Evolutionary conservation across 2,329 filamentous ascomycete genomes (phyloP).

Genomic region (Claviceps purpurea): DNA sequence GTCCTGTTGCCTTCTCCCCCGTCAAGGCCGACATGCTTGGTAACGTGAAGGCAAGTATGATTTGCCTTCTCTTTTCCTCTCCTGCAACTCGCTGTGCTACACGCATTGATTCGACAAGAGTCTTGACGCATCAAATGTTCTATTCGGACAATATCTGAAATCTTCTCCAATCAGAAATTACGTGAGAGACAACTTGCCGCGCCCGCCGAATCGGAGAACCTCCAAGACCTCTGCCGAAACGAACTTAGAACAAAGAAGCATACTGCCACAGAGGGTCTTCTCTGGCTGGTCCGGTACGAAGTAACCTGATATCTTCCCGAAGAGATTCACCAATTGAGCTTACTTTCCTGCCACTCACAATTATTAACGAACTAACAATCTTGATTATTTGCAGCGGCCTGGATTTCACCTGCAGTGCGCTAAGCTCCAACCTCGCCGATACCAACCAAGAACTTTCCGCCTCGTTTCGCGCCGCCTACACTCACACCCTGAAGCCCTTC

Average conservation of each 20-base stretch:
- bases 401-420: conserved; percentile 80
- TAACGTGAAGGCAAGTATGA: conserved; percentile 65
- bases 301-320: no score
- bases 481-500: conserved; percentile 76
- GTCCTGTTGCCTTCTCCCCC: conserved; percentile 65
- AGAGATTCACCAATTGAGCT: no score
- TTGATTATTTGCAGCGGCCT: conserved; percentile 51
- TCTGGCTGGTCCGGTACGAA: conserved; percentile 77
- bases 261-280: conserved; percentile 71
- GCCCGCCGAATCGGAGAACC: conserved; percentile 63
- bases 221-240: conserved; percentile 75
- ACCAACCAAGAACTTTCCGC: conserved; percentile 60
- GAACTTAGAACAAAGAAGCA: conserved; percentile 88
- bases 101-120: not conserved
- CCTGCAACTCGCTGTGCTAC: not conserved
- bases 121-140: not conserved
- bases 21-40: conserved; percentile 86
- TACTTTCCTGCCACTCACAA: not conserved
- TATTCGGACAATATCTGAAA: not conserved
- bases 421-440: conserved; percentile 63
- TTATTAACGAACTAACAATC: not conserved
- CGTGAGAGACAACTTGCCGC: conserved; percentile 67
- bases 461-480: conserved; percentile 81
- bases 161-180: conserved; percentile 58
- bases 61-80: not conserved